Base-by-base conservation (phyloP, 2,329 filamentous ascomycete species). In the Neofusicoccum sp. region DNA sequence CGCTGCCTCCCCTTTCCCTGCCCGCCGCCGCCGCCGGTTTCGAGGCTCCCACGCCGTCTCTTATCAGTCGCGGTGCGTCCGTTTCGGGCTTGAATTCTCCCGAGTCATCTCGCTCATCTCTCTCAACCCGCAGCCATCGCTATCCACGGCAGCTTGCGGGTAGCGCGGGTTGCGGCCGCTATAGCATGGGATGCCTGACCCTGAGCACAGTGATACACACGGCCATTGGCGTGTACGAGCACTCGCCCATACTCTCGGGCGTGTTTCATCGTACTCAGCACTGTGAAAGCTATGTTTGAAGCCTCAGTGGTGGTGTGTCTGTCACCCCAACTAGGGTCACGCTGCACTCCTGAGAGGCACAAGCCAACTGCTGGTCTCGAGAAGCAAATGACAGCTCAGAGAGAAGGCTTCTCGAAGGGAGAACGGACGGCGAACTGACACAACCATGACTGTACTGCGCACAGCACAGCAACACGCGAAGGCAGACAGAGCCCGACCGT, bases 261-360 rank as follows among this genome's bases (percentile, higher is more conserved):
- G 9, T 33, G 52, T 56, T 56, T 56, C 52, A 39, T 34, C 34
- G 36, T 31, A 22, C 39, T 33, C 37, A 44, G 29, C 12, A 29
- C 28, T 31, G 28, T 33, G 37, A 14, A 34, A 14, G 28, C 14
- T 5, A 16, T 6, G 28, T 31, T 44, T 29, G 37, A 34, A 14
- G 52, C 52, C 37, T 44, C 37, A 12, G 22, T 12, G 28, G 9
- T 54, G 16, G 31, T 54, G 50, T 54, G 50, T 8, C 29, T 16
- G 28, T 16, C 12, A 28, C 12, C 29, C 36, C 41, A 58, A 36
- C 39, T 31, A 14, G 29, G 54, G 28, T 45, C 11, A 28, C 41
- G 39, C 31, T 45, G 54, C 39, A 36, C 54, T 58, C 54, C 54
- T 58, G 54, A 58, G n/a, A 31, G 54, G 54, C 54, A 58, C 54